Percentiles rank a stretch among this genome's conserved stretches.
phyloP scores from a whole-genome alignment of 2,329 filamentous ascomycete genomes.

The Blastomyces percursus region DNA sequence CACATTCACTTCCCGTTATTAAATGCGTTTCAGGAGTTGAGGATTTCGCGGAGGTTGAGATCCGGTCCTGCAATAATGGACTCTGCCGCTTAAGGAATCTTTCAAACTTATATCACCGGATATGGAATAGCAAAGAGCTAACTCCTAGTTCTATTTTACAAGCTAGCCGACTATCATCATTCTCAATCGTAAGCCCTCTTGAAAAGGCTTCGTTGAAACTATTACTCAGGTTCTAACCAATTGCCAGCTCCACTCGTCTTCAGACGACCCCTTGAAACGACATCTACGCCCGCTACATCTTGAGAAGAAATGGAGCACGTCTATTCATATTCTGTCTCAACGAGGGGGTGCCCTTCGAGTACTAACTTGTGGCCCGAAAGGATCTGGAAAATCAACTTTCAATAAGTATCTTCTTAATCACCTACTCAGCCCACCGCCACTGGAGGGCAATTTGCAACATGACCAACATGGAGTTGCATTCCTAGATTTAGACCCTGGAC shows the following conservation, averaged over 20 bases:
- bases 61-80: constrained; percentile 38
- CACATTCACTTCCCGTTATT: constrained; percentile 46
- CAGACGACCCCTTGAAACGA: constrained; percentile 33
- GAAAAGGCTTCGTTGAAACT: not conserved
- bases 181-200: constrained; percentile 29
- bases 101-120: constrained; percentile 43
- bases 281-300: constrained; percentile 34
- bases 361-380: constrained; percentile 45
- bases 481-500: constrained; percentile 49
- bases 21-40: constrained; percentile 33
- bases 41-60: constrained; percentile 38
- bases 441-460: constrained; percentile 21
- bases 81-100: constrained; percentile 35
- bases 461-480: constrained; percentile 39
- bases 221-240: constrained; percentile 8
- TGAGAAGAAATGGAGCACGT: constrained; percentile 34
- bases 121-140: constrained; percentile 39
- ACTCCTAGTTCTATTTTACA: constrained; percentile 25
- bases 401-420: constrained; percentile 46
- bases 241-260: constrained; percentile 31
- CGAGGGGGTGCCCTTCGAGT: constrained; percentile 32
- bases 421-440: constrained; percentile 35
- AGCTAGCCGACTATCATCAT: constrained; percentile 23
- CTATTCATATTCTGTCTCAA: constrained; percentile 35
- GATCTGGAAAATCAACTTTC: constrained; percentile 51